A percentile compares a stretch with the other conserved stretches of the same genome.
Conservation (phyloP, 257 asterid species). For the Rauvolfia tetraphylla region DNA sequence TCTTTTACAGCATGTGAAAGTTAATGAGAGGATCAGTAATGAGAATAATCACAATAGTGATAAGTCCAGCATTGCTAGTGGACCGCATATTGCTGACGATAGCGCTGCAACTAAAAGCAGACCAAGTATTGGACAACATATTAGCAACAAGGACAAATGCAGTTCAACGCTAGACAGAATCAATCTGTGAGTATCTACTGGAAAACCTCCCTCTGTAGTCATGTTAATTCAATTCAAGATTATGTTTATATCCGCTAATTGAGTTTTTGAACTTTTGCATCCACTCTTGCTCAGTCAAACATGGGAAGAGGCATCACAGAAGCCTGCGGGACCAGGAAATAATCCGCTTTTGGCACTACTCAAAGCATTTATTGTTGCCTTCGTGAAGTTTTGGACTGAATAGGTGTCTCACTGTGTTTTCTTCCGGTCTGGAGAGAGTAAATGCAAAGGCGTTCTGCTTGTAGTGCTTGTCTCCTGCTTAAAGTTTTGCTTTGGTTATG, state of each 20-base stretch:
- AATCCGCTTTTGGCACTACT: conserved; percentile 52
- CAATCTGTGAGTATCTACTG: conserved; percentile 47
- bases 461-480: not conserved
- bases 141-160: conserved; percentile 29
- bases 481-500: not conserved
- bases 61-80: conserved; percentile 10
- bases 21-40: not conserved
- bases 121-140: conserved; percentile 22
- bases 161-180: conserved; percentile 49
- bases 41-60: not conserved
- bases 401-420: conserved; percentile 18
- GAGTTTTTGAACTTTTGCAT: conserved; percentile 18
- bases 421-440: conserved; percentile 2
- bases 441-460: not conserved
- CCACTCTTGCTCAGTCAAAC: conserved; percentile 44
- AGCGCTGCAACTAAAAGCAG: conserved; percentile 25
- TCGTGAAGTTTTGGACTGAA: conserved; percentile 65
- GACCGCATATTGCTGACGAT: conserved; percentile 26
- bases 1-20: conserved; percentile 11
- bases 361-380: conserved; percentile 47
- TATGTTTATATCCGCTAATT: conserved; percentile 13
- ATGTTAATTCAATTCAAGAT: not conserved
- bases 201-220: not conserved
- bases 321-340: conserved; percentile 33
- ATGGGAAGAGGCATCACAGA: conserved; percentile 44